These are phyloP conservation scores for Phytophthora sp. DNA, from an alignment of 352 stramenopile genomes.

Conservation along the genomic window DNA sequence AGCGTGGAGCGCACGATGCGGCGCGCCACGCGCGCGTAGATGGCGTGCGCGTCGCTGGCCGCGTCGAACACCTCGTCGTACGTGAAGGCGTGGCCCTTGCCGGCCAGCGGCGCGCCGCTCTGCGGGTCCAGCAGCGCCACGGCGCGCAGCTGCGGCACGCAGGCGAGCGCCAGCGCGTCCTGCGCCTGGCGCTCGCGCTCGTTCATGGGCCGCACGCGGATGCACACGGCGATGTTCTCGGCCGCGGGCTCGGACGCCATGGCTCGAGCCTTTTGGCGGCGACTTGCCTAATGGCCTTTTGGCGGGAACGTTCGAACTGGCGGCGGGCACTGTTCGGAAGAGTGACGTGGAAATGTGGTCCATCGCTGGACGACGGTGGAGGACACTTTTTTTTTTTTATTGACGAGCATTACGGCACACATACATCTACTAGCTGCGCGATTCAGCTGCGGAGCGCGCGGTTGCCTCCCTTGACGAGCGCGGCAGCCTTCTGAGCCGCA, in stretches of 20 bases:
- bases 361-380: too few species aligned
- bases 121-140: slow-evolving; percentile 61
- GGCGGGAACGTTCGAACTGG: too few species aligned
- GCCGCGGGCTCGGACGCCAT: slow-evolving; percentile 18
- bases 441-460: not conserved
- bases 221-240: slow-evolving; percentile 85
- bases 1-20: slow-evolving; percentile 81
- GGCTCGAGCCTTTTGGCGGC: too few species aligned
- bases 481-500: slow-evolving; percentile 30
- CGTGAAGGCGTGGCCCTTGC: slow-evolving; percentile 78
- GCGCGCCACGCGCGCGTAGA: slow-evolving; percentile 67
- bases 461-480: not conserved
- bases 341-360: too few species aligned
- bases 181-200: slow-evolving; percentile 73
- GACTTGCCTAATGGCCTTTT: too few species aligned
- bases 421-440: too few species aligned
- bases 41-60: slow-evolving; percentile 47
- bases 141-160: slow-evolving; percentile 47
- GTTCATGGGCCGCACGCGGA: slow-evolving; percentile 81
- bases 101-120: slow-evolving; percentile 52
- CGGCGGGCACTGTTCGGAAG: too few species aligned
- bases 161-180: slow-evolving; percentile 54
- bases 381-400: too few species aligned
- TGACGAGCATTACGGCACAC: too few species aligned
- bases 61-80: slow-evolving; percentile 84